These are phyloP conservation scores for Arachnomyces sp. DNA, from an alignment of 2,329 filamentous ascomycete genomes.

Conservation along the genomic window DNA sequence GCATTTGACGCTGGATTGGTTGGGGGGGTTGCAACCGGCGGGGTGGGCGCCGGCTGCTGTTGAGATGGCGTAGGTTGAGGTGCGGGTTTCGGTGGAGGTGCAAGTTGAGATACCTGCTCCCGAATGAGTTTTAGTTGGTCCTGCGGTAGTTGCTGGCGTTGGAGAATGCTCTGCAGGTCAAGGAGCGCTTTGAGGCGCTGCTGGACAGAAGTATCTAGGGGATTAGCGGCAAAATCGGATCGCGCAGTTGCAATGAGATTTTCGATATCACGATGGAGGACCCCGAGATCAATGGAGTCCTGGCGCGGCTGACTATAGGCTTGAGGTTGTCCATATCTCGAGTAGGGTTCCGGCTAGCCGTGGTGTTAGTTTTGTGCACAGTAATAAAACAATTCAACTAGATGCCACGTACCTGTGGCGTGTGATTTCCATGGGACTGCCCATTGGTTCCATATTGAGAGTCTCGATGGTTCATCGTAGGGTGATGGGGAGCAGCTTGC, in stretches of 20 bases:
- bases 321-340: conserved; percentile 21
- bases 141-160: conserved; percentile 66
- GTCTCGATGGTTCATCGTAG: conserved; percentile 20
- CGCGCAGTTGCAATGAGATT: conserved; percentile 65
- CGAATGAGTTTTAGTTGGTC: conserved; percentile 78
- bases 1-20: conserved; percentile 13
- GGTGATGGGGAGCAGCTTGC: conserved; percentile 36
- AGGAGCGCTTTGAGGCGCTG: conserved; percentile 75
- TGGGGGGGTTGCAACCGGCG: conserved; percentile 2
- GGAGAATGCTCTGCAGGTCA: conserved; percentile 73
- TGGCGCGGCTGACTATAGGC: conserved; percentile 26
- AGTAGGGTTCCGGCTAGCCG: conserved; percentile 12
- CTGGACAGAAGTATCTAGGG: conserved; percentile 66
- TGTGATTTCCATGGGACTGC: conserved; percentile 18
- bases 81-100: conserved; percentile 33
- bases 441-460: conserved; percentile 27
- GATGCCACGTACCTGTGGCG: conserved; percentile 13
- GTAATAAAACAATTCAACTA: not conserved
- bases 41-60: conserved; percentile 2
- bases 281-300: conserved; percentile 49
- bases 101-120: conserved; percentile 72
- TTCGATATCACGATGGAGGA: conserved; percentile 74
- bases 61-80: conserved; percentile 21
- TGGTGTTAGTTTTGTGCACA: conserved; percentile 6
- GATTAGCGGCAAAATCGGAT: conserved; percentile 65